Evolutionary conservation across 2,329 filamentous ascomycete genomes (phyloP).

Genomic region (Cladophialophora immunda): DNA sequence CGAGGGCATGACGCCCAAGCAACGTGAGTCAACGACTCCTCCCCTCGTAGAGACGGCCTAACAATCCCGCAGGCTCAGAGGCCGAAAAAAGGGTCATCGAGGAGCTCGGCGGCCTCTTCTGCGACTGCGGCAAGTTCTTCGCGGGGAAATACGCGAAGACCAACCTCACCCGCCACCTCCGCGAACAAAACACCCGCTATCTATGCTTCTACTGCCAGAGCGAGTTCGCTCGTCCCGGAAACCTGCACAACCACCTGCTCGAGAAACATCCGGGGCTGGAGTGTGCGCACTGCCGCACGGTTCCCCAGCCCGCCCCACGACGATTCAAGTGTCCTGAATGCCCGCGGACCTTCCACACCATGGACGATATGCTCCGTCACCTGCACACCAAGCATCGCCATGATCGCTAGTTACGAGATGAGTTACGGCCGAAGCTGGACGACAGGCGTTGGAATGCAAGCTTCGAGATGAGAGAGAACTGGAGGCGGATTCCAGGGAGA

Average conservation of each 20-base stretch:
- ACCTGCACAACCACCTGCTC: background rate
- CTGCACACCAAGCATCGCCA: background rate
- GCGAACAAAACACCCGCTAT: background rate
- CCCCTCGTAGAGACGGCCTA: background rate
- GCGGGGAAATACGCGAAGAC: background rate
- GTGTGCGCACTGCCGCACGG: background rate
- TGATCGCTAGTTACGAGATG: background rate
- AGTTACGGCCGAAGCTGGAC: background rate
- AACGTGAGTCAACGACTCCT: background rate
- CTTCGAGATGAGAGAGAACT: background rate
- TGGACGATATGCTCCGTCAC: background rate
- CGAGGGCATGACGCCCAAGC: background rate
- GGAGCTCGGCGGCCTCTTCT: background rate
- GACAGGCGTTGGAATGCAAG: too few relatives aligned
- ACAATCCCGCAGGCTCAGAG: background rate
- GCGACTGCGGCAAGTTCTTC: background rate
- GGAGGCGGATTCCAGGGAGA: background rate
- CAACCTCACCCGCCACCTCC: background rate
- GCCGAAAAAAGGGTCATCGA: background rate
- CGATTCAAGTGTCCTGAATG: background rate
- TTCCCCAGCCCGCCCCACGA: background rate
- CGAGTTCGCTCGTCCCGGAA: background rate
- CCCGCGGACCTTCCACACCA: background rate
- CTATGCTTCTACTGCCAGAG: background rate
- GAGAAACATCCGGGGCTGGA: background rate